These are phyloP conservation scores for Rehmannia glutinosa DNA, from an alignment of 257 asterid genomes.

Conservation along the genomic window DNA sequence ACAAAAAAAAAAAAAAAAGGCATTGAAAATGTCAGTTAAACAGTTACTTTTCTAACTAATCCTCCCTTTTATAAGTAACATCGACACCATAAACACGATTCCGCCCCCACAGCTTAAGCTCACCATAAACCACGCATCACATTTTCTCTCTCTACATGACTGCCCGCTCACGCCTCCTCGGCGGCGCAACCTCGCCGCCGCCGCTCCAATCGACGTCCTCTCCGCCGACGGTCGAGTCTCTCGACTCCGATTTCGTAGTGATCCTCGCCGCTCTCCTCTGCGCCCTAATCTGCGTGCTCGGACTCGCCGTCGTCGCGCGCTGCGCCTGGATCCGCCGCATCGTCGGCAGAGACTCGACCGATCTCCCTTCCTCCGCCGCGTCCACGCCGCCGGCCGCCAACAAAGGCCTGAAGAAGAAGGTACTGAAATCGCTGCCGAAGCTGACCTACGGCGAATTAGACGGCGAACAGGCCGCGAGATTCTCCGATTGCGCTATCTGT, in stretches of 20 bases:
- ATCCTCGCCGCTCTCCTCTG: conserved; percentile 44
- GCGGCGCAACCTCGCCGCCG: conserved; percentile 25
- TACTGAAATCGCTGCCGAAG: conserved; percentile 41
- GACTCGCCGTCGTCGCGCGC: conserved; percentile 40
- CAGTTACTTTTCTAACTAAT: conserved; percentile 15
- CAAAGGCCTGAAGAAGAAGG: conserved; percentile 45
- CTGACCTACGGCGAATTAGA: conserved; percentile 26
- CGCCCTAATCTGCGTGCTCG: conserved; percentile 47
- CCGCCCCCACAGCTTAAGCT: conserved; percentile 10
- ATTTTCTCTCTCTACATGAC: conserved; percentile 26
- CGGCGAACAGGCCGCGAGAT: conserved; percentile 19
- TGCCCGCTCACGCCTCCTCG: conserved; percentile 36
- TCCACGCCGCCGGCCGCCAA: conserved; percentile 22
- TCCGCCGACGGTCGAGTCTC: conserved; percentile 7
- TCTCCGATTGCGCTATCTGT: conserved; percentile 41
- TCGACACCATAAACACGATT: background rate
- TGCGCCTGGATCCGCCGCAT: conserved; percentile 45
- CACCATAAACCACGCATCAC: background rate
- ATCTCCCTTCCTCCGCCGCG: background rate
- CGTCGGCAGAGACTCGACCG: background rate
- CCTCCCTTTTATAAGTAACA: background rate
- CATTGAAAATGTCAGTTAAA: conserved; percentile 18
- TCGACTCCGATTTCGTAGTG: conserved; percentile 30
- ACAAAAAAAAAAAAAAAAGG: background rate
- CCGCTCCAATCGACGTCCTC: conserved; percentile 12